These are phyloP conservation scores for Boletus pseudo-olivaceus DNA, from an alignment of 768 basidiomycete genomes.

Conservation along the genomic window DNA sequence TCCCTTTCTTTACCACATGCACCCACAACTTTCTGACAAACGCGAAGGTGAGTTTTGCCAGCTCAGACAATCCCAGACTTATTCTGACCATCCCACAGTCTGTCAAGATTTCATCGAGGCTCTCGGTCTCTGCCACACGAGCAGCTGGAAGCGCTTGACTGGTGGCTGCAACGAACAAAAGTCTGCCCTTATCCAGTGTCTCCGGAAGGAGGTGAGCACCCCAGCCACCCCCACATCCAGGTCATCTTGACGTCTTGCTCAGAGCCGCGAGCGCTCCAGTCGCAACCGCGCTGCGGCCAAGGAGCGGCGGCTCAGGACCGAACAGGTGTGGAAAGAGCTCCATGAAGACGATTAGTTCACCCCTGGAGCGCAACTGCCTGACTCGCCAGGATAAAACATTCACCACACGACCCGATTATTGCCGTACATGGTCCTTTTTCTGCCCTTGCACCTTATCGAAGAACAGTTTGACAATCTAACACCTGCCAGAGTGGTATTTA, in stretches of 20 bases:
- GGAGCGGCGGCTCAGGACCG: slow-evolving; percentile 50
- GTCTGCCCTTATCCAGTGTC: slow-evolving; percentile 63
- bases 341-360: slow-evolving; percentile 40
- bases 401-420: background rate
- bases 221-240: background rate
- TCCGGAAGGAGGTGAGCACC: slow-evolving; percentile 61
- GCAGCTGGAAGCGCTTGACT: slow-evolving; percentile 59
- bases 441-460: background rate
- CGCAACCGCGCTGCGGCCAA: slow-evolving; percentile 62
- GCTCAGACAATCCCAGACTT: background rate
- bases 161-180: slow-evolving; percentile 72
- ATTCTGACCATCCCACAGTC: slow-evolving; percentile 36
- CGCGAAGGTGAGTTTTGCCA: slow-evolving; percentile 42
- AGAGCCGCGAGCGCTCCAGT: slow-evolving; percentile 59
- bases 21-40: slow-evolving; percentile 70
- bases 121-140: slow-evolving; percentile 65
- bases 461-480: background rate
- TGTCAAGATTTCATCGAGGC: slow-evolving; percentile 79
- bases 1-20: slow-evolving; percentile 44
- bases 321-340: slow-evolving; percentile 61
- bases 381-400: background rate
- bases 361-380: background rate
- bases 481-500: background rate
- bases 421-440: background rate
- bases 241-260: slow-evolving; percentile 4